Evolutionary conservation across 805 yeast genomes (phyloP), one percentile per base, ranked within the genome.

Genomic region (Ogataea haglerorum): DNA sequence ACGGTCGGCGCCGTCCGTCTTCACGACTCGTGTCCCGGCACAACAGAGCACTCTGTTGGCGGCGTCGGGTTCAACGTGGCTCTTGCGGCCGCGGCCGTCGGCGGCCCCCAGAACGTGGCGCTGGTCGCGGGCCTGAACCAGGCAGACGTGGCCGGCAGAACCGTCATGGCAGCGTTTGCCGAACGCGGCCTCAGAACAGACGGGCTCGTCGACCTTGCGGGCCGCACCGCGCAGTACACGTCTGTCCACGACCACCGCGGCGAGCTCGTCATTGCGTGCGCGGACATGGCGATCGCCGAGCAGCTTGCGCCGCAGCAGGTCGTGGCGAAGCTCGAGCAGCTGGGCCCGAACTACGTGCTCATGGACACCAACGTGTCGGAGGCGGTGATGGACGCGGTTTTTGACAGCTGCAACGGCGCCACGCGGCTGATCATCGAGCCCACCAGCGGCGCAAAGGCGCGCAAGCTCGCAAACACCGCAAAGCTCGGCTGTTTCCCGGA

Each of bases 1-100:
- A 68, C 70, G 10, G 53, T 82, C 5, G 17, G 17, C 1, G 49
- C 58, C 1, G 51, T 63, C 3, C 52, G 48, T 13, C 52, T 72
- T 51, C 61, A 65, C 10, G 91, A 91, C 43, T 87, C 95, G 2
- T 84, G 84, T 48, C 93, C 93, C 0, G 89, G 93, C 0, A 56
- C 52, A 0, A 70, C 76, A 5, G 52, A 60, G 1, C 70, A 80
- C 2, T 68, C 82, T 0, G 57, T 86, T 7, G 96, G 96, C 1
- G 96, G 96, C 1, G 95, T 88, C 2, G 96, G 88, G 0, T 80
- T 75, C 57, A 88, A 89, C 52, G 80, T 88, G 12, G 80, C 86
- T 0, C 53, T 75, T n/a, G 91, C 93, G 0, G 68, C 83, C 3
- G 53, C 61, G 14, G 73, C 68, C 44, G 33, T 30, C 4, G 47